phyloP scores from a whole-genome alignment of 2,329 filamentous ascomycete genomes.

The Hymenoscyphus repandus region DNA sequence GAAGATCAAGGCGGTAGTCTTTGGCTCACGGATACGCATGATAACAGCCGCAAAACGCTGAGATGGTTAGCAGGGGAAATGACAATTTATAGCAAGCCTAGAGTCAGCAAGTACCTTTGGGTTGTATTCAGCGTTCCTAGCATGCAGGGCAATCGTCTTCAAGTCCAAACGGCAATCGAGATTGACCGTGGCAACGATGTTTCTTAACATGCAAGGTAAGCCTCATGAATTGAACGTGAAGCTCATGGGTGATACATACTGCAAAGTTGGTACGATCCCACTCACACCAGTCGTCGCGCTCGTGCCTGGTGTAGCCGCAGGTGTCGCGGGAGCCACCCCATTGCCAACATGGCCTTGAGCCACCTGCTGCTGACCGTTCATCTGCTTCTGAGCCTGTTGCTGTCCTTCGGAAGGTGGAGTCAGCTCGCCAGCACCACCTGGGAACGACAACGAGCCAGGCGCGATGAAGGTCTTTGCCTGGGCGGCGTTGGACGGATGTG shows the following conservation, averaged over 20 bases:
- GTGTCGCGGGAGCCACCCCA: constrained; percentile 83
- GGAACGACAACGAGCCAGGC: constrained; percentile 87
- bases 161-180: constrained; percentile 94
- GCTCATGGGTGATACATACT: constrained; percentile 70
- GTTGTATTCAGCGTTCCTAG: constrained; percentile 97
- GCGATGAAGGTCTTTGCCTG: constrained; percentile 96
- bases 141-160: constrained; percentile 97
- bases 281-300: constrained; percentile 64
- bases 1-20: constrained; percentile 97
- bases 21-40: constrained; percentile 98
- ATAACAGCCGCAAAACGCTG: constrained; percentile 98
- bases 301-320: constrained; percentile 87
- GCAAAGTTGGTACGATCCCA: constrained; percentile 87
- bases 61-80: constrained; percentile 34
- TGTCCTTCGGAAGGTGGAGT: constrained; percentile 68
- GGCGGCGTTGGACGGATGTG: constrained; percentile 83
- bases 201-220: constrained; percentile 64
- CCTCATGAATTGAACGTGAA: constrained; percentile 35
- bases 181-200: constrained; percentile 98
- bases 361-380: constrained; percentile 50
- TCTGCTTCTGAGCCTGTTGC: constrained; percentile 33
- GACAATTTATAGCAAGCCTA: constrained; percentile 39
- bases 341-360: constrained; percentile 59
- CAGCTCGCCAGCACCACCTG: constrained; percentile 75
- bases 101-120: constrained; percentile 70